These are phyloP conservation scores for Parafenestella ontariensis DNA, from an alignment of 2,329 filamentous ascomycete genomes.

Conservation along the genomic window DNA sequence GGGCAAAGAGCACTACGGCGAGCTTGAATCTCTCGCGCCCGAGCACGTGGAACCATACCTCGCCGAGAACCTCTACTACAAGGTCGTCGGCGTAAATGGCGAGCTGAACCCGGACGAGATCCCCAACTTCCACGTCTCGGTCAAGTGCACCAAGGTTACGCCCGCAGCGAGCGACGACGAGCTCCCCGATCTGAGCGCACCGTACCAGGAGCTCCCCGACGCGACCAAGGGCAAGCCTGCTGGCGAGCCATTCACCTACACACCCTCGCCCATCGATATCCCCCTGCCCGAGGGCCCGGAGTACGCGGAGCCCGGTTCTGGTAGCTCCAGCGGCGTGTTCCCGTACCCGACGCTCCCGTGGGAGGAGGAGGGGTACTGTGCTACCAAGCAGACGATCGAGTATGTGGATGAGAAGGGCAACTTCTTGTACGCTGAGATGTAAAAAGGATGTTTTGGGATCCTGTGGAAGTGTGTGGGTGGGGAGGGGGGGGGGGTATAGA, in stretches of 20 bases:
- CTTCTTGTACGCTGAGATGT: slow-evolving; percentile 38
- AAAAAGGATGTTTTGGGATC: not conserved
- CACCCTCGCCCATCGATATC: slow-evolving; percentile 27
- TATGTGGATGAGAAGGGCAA: slow-evolving; percentile 45
- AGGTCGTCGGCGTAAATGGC: slow-evolving; percentile 40
- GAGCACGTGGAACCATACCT: slow-evolving; percentile 45
- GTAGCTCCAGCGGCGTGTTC: slow-evolving; percentile 14
- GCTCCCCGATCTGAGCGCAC: slow-evolving; percentile 38
- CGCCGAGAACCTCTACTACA: slow-evolving; percentile 45
- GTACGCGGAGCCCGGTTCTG: slow-evolving; percentile 16
- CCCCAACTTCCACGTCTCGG: slow-evolving; percentile 44
- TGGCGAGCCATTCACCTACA: slow-evolving; percentile 39
- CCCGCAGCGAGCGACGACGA: slow-evolving; percentile 33
- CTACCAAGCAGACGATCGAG: slow-evolving; percentile 39
- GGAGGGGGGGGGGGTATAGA: not conserved
- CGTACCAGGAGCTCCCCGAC: slow-evolving; percentile 34
- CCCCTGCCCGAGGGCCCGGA: slow-evolving; percentile 19
- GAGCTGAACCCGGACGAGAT: slow-evolving; percentile 37
- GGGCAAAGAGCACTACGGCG: slow-evolving; percentile 38
- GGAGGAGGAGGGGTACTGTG: slow-evolving; percentile 42
- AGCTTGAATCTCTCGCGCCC: slow-evolving; percentile 40
- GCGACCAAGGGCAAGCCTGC: slow-evolving; percentile 38
- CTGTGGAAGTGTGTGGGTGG: not conserved
- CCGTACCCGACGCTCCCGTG: slow-evolving; percentile 27
- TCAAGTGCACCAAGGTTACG: slow-evolving; percentile 39